Evolutionary conservation across 129 eudicot species (phyloP).

Genomic region (Flaveria sonorensis): DNA sequence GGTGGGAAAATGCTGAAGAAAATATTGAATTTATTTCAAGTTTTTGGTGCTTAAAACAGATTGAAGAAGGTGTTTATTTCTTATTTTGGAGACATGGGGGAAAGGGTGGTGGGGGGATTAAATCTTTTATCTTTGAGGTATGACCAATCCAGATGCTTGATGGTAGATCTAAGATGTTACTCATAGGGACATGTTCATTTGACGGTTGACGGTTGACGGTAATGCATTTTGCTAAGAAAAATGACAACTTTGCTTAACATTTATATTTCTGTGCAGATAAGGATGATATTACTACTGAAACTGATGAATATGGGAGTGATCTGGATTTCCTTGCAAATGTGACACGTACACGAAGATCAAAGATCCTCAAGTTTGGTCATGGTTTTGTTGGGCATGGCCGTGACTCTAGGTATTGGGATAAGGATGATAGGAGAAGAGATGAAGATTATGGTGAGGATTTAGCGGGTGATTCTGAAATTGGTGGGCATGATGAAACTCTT

Average conservation of each 20-base stretch:
- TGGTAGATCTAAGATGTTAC: background rate
- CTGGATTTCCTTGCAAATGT: constrained; percentile 87
- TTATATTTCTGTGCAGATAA: constrained; percentile 47
- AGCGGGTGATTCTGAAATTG: constrained; percentile 31
- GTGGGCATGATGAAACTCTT: constrained; percentile 38
- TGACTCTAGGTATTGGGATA: constrained; percentile 97
- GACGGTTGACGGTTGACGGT: background rate
- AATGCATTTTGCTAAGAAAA: constrained; percentile 4
- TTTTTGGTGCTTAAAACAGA: constrained; percentile 12
- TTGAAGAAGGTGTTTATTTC: background rate
- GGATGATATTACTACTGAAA: constrained; percentile 42
- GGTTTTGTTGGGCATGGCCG: constrained; percentile 80
- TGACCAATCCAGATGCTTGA: constrained; percentile 10
- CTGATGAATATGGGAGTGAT: constrained; percentile 61
- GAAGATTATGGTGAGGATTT: constrained; percentile 86
- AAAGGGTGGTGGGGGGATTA: background rate
- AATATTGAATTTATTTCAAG: background rate
- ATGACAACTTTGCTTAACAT: constrained; percentile 10
- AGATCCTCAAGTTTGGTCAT: constrained; percentile 77
- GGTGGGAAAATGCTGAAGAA: constrained; percentile 4
- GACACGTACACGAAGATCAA: constrained; percentile 60
- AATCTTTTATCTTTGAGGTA: background rate
- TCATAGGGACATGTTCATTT: background rate
- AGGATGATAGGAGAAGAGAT: constrained; percentile 97
- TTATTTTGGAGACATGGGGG: background rate